phyloP scores from a whole-genome alignment of 441 rosid genomes.

The Croton laevigatus region DNA sequence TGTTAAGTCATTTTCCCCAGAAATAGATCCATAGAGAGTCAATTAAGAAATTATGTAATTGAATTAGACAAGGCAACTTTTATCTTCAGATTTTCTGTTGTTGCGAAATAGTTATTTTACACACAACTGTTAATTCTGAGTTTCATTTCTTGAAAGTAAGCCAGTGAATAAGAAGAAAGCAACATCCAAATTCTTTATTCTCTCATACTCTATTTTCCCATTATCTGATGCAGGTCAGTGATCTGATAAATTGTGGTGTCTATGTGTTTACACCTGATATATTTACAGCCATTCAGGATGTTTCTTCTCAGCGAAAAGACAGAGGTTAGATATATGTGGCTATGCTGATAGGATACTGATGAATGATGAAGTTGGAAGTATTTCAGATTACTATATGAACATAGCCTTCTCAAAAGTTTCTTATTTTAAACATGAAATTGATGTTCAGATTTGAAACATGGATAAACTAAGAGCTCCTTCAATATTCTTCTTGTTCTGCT shows the following conservation, averaged over 20 bases:
- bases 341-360: background rate
- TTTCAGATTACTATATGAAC: background rate
- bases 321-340: constrained; percentile 45
- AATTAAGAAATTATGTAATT: no score
- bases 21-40: background rate
- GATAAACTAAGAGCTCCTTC: constrained; percentile 1
- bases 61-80: background rate
- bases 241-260: constrained; percentile 86
- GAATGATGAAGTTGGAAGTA: constrained; percentile 15
- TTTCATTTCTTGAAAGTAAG: background rate
- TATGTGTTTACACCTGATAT: constrained; percentile 74
- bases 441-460: constrained; percentile 11
- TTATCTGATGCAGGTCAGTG: constrained; percentile 63
- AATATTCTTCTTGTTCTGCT: background rate
- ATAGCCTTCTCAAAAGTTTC: background rate
- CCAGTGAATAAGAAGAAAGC: background rate
- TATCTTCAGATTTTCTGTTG: background rate
- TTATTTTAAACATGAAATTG: background rate
- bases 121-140: background rate
- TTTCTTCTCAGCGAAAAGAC: constrained; percentile 54
- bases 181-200: no score
- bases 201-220: background rate
- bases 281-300: constrained; percentile 67
- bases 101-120: background rate
- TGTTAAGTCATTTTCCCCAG: background rate